Conservation (phyloP, 768 basidiomycete species). For the Mrakia hoshinonis region DNA sequence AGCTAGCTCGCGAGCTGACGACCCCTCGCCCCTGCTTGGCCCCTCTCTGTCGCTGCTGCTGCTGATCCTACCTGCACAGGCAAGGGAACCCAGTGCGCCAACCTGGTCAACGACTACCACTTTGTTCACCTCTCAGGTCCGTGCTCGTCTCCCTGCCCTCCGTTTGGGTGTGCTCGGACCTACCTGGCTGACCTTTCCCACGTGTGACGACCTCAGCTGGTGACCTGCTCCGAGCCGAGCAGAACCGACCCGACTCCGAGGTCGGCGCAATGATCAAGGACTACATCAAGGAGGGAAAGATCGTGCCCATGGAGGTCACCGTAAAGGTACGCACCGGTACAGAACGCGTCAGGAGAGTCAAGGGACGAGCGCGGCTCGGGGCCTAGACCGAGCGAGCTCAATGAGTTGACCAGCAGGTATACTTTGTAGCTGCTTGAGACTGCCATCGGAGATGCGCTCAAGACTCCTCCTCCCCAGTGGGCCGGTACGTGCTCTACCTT, state of each 20-base stretch:
- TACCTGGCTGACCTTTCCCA: background rate
- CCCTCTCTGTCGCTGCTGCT: background rate
- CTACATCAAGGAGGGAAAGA: slow-evolving; percentile 80
- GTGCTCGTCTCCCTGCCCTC: background rate
- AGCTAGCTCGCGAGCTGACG: slow-evolving; percentile 4
- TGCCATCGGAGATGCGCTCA: slow-evolving; percentile 65
- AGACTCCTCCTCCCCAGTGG: slow-evolving; percentile 34
- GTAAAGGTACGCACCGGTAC: slow-evolving; percentile 47
- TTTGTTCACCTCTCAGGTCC: slow-evolving; percentile 90
- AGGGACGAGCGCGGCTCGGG: background rate
- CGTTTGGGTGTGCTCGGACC: background rate
- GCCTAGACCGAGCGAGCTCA: background rate
- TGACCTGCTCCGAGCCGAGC: slow-evolving; percentile 93
- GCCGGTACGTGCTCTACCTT: slow-evolving; percentile 19
- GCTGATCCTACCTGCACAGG: slow-evolving; percentile 46
- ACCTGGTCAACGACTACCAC: slow-evolving; percentile 69
- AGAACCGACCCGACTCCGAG: slow-evolving; percentile 70
- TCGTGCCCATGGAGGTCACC: slow-evolving; percentile 95
- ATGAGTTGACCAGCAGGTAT: background rate
- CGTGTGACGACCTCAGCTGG: slow-evolving; percentile 53
- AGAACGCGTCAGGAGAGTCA: background rate
- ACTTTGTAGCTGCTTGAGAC: slow-evolving; percentile 79
- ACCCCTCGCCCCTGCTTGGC: slow-evolving; percentile 12
- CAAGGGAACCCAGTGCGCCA: slow-evolving; percentile 89
- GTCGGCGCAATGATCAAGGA: slow-evolving; percentile 76